A percentile compares a stretch with the other conserved stretches of the same genome.
These are phyloP conservation scores for Gossypium stocksii DNA, from an alignment of 345 rosid genomes.

Conservation along the genomic window DNA sequence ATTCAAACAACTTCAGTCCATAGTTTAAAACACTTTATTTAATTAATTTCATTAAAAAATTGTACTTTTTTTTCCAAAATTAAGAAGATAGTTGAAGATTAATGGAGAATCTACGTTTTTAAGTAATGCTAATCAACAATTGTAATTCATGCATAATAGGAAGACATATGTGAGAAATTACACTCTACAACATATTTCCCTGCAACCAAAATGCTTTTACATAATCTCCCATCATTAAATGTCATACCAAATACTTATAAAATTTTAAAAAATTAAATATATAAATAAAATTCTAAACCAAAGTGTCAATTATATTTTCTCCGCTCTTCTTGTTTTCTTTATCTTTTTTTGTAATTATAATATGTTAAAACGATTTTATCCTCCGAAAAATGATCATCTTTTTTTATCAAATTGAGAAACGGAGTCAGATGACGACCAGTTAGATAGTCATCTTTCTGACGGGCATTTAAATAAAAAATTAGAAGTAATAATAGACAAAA, in stretches of 20 bases:
- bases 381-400: not conserved
- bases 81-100: not conserved
- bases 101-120: not conserved
- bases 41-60: too few species aligned
- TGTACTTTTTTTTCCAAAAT: not conserved
- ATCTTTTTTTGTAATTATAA: not conserved
- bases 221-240: not conserved
- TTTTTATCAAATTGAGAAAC: not conserved
- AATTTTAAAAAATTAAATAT: not conserved
- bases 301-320: not conserved
- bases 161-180: not conserved
- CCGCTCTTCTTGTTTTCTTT: not conserved
- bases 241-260: not conserved
- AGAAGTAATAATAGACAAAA: not conserved
- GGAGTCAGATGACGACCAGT: not conserved
- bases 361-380: conserved; percentile 5
- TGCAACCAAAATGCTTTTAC: not conserved
- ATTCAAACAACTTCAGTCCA: too few species aligned
- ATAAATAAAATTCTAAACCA: not conserved
- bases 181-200: not conserved
- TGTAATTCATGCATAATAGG: not conserved
- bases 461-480: not conserved
- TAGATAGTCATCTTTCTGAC: not conserved
- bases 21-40: too few species aligned
- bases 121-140: not conserved